phyloP scores from a whole-genome alignment of 2,329 filamentous ascomycete genomes.

The Diplodia scrobiculata region DNA sequence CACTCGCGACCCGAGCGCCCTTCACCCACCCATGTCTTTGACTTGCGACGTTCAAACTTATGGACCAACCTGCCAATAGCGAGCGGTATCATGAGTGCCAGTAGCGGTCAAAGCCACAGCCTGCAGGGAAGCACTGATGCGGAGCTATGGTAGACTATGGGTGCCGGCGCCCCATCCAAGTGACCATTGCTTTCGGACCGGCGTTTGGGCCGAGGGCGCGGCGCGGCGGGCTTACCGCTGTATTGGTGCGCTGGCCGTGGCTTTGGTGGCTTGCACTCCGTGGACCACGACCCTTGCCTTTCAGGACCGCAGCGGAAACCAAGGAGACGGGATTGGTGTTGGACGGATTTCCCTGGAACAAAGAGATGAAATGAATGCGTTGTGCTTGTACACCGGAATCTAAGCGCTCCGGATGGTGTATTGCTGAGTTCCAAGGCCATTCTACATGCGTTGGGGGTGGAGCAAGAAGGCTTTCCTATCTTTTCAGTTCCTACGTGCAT shows the following conservation, averaged over 20 bases:
- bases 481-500: too few species aligned
- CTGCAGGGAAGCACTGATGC: not conserved
- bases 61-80: not conserved
- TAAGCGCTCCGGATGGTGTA: not conserved
- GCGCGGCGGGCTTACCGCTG: not conserved
- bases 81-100: not conserved
- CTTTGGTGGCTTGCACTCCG: not conserved
- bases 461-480: too few species aligned
- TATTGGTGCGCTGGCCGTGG: not conserved
- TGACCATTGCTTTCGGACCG: slow-evolving; percentile 8
- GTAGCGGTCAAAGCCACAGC: slow-evolving; percentile 8
- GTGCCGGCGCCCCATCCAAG: slow-evolving; percentile 6
- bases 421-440: not conserved
- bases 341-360: not conserved
- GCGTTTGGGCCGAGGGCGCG: not conserved
- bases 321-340: not conserved
- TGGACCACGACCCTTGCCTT: not conserved
- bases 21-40: slow-evolving; percentile 25
- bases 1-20: slow-evolving; percentile 12
- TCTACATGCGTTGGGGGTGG: too few species aligned
- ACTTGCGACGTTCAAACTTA: slow-evolving; percentile 23
- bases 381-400: not conserved
- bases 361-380: not conserved
- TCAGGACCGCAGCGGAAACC: not conserved
- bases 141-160: slow-evolving; percentile 23